Conservation (phyloP, 331 rosid genomes). For the Pyracantha coccinea region DNA sequence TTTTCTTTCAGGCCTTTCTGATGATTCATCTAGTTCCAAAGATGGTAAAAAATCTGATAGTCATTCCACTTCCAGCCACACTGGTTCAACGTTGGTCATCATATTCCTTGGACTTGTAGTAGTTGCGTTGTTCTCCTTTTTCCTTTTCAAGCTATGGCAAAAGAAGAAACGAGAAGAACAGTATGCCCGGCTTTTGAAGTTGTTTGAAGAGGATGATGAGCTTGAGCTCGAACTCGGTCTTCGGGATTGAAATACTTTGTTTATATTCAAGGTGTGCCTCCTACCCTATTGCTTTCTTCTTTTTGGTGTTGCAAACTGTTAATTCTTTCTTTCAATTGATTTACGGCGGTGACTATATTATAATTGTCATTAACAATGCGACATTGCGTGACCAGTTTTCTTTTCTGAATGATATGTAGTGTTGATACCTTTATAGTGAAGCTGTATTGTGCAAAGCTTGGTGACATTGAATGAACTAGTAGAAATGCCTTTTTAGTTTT, state of each 20-base stretch:
- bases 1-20: slow-evolving; percentile 40
- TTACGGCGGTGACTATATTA: neutral
- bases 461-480: neutral
- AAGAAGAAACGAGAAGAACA: slow-evolving; percentile 84
- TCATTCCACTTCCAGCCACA: slow-evolving; percentile 18
- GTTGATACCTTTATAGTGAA: neutral
- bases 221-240: slow-evolving; percentile 88
- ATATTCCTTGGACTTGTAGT: slow-evolving; percentile 32
- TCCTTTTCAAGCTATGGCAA: slow-evolving; percentile 65
- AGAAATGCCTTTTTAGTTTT: neutral
- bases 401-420: neutral
- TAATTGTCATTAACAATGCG: neutral
- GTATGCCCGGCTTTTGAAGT: slow-evolving; percentile 65
- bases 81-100: slow-evolving; percentile 28
- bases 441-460: neutral
- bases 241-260: slow-evolving; percentile 37
- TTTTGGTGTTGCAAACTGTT: neutral
- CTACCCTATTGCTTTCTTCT: neutral
- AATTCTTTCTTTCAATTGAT: neutral
- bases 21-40: slow-evolving; percentile 29
- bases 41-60: slow-evolving; percentile 10
- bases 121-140: slow-evolving; percentile 25
- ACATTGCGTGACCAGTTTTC: neutral
- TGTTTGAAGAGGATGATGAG: slow-evolving; percentile 86
- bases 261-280: slow-evolving; percentile 35